Evolutionary conservation across 345 rosid genomes (phyloP).

Genomic region (Tarenaya hassleriana): DNA sequence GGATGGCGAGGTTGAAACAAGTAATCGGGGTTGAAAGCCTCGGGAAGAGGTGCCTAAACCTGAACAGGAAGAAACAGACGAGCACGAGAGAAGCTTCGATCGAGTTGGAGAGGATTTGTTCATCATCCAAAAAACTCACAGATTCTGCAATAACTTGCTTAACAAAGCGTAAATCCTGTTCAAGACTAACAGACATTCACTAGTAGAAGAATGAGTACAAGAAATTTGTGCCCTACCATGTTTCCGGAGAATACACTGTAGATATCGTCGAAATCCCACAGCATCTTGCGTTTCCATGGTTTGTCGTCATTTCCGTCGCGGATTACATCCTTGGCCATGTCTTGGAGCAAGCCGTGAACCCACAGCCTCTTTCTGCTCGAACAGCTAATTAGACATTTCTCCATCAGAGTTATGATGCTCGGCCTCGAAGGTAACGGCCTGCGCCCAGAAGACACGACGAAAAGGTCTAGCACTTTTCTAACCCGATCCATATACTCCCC

Average conservation of each 20-base stretch:
- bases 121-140: conserved; percentile 13
- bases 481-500: conserved; percentile 24
- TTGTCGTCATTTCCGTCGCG: conserved; percentile 15
- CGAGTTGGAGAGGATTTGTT: conserved; percentile 30
- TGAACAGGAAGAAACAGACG: conserved; percentile 37
- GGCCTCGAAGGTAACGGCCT: conserved; percentile 19
- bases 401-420: conserved; percentile 21
- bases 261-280: conserved; percentile 28
- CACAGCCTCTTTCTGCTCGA: conserved; percentile 20
- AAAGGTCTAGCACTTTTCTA: conserved; percentile 20
- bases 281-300: conserved; percentile 27
- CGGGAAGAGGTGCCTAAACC: conserved; percentile 31
- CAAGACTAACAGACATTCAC: too few species aligned
- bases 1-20: not conserved
- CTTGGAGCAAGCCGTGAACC: conserved; percentile 29
- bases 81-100: conserved; percentile 34
- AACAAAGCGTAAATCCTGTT: too few species aligned
- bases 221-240: not conserved
- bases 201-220: too few species aligned
- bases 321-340: conserved; percentile 25
- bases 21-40: conserved; percentile 29
- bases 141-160: too few species aligned
- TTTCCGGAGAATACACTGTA: conserved; percentile 16
- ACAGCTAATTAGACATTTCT: conserved; percentile 25
- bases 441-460: conserved; percentile 24